Percentiles rank a stretch among this genome's conserved stretches.
Conservation (phyloP, 2,329 filamentous ascomycete genomes). For the Dactylellina cionopaga region DNA sequence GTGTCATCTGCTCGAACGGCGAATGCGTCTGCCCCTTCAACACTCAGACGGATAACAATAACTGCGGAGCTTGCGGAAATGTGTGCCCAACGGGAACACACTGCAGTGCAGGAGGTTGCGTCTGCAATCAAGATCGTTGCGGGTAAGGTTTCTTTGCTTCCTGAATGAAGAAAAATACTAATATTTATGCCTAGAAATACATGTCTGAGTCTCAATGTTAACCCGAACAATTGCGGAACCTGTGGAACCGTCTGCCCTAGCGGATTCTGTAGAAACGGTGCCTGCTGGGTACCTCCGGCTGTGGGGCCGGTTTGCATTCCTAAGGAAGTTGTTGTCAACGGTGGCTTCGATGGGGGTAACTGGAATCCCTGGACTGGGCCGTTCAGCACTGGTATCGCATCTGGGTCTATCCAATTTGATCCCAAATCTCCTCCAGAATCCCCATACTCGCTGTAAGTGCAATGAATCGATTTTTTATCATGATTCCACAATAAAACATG, state of each 20-base stretch:
- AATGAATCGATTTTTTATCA: no score
- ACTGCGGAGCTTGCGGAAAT: constrained; percentile 52
- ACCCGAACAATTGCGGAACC: constrained; percentile 49
- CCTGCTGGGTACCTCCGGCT: constrained; percentile 2
- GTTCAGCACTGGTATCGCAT: background rate
- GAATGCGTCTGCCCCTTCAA: constrained; percentile 10
- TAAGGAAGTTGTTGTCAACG: constrained; percentile 40
- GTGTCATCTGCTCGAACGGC: constrained; percentile 7
- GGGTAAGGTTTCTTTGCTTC: constrained; percentile 18
- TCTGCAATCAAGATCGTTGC: constrained; percentile 44
- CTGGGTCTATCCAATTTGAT: background rate
- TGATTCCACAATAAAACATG: background rate
- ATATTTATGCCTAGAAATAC: constrained; percentile 1
- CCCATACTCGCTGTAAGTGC: background rate
- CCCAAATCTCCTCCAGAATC: constrained; percentile 9
- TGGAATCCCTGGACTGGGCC: constrained; percentile 15
- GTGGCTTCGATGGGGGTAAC: constrained; percentile 48
- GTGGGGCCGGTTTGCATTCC: constrained; percentile 25
- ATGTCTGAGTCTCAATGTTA: constrained; percentile 24
- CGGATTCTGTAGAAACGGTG: constrained; percentile 32
- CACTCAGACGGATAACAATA: constrained; percentile 32
- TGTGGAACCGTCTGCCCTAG: constrained; percentile 42
- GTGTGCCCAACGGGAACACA: constrained; percentile 42
- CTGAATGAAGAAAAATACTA: background rate
- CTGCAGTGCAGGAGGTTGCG: constrained; percentile 22